phyloP scores from a whole-genome alignment of 345 rosid genomes.

The Psidium friedrichsthalianum region DNA sequence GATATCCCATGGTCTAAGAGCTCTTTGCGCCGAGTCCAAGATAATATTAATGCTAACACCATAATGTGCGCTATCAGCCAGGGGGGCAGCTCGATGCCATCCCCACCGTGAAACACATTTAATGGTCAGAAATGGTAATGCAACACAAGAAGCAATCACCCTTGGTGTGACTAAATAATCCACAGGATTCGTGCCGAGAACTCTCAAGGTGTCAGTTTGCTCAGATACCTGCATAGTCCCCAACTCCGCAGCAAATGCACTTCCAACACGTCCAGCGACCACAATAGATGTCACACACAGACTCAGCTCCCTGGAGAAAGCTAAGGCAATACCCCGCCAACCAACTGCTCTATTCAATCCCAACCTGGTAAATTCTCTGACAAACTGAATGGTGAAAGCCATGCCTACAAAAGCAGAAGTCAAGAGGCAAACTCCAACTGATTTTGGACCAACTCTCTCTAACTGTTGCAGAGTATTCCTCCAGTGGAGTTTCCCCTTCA shows the following conservation, averaged over 20 bases:
- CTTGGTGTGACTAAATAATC: constrained; percentile 15
- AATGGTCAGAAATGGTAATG: constrained; percentile 10
- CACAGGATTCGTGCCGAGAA: constrained; percentile 12
- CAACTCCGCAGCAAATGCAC: constrained; percentile 14
- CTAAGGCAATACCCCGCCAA: constrained; percentile 13
- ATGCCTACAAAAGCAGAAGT: constrained; percentile 18
- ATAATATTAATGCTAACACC: constrained; percentile 33
- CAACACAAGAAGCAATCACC: constrained; percentile 12
- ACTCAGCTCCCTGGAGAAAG: constrained; percentile 16
- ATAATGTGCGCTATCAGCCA: constrained; percentile 10
- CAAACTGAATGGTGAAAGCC: constrained; percentile 20
- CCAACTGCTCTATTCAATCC: constrained; percentile 14
- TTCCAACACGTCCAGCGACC: constrained; percentile 12
- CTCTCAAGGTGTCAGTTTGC: constrained; percentile 16
- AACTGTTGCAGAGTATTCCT: constrained; percentile 16
- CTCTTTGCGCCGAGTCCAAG: constrained; percentile 32
- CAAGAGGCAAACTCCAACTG: constrained; percentile 15
- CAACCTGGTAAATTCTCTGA: constrained; percentile 15
- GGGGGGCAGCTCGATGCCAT: constrained; percentile 11
- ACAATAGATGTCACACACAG: constrained; percentile 14
- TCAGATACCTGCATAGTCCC: constrained; percentile 19
- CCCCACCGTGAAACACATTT: constrained; percentile 15
- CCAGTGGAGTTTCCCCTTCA: constrained; percentile 13
- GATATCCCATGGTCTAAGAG: constrained; percentile 30
- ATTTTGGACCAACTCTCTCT: constrained; percentile 16